Conservation (phyloP, 176 grass and related monocot genomes). For the Cymbopogon citratus region DNA sequence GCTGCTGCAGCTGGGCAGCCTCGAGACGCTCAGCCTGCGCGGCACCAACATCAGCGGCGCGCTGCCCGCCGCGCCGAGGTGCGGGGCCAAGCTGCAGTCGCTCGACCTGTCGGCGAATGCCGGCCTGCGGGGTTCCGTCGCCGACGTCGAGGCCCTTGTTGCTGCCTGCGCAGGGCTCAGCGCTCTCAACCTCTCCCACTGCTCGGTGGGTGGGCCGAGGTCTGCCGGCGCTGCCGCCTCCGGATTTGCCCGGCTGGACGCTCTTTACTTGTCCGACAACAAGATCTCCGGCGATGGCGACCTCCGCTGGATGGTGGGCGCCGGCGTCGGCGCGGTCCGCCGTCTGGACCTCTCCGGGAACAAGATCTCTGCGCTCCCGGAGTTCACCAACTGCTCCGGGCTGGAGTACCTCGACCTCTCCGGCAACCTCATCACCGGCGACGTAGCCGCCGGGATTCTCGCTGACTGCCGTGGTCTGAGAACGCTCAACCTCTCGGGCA, state of each 20-base stretch:
- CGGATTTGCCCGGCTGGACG: conserved; percentile 42
- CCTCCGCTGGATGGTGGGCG: conserved; percentile 48
- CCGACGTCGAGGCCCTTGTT: conserved; percentile 52
- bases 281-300: conserved; percentile 55
- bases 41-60: conserved; percentile 66
- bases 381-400: conserved; percentile 65
- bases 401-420: conserved; percentile 85
- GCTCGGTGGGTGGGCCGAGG: conserved; percentile 37
- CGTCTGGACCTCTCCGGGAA: conserved; percentile 58
- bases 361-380: conserved; percentile 52
- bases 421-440: conserved; percentile 52
- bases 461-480: conserved; percentile 46
- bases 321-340: conserved; percentile 51
- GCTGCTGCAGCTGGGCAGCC: conserved; percentile 44
- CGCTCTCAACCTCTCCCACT: conserved; percentile 66
- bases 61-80: conserved; percentile 23
- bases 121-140: conserved; percentile 56
- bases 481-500: conserved; percentile 71
- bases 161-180: conserved; percentile 35
- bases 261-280: conserved; percentile 68
- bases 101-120: conserved; percentile 84
- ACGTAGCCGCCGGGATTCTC: conserved; percentile 33
- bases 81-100: conserved; percentile 36
- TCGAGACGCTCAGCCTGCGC: conserved; percentile 62
- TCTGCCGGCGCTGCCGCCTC: background rate